Evolutionary conservation across 1,284 basidiomycete species (phyloP).

Genomic region (Apiotrichum sp.): DNA sequence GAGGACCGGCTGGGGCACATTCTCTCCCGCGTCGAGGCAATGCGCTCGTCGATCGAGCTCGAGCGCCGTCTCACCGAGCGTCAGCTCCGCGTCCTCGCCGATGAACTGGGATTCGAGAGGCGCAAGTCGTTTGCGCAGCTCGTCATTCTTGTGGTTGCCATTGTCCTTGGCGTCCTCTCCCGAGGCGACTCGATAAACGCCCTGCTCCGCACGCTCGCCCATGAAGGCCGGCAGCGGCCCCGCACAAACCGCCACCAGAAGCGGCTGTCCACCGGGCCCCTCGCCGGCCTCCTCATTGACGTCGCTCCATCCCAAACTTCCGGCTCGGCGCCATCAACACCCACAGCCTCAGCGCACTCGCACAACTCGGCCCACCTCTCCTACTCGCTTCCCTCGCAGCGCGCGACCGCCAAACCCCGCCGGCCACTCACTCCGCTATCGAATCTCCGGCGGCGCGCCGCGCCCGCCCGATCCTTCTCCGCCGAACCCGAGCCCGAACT

Average conservation of each 20-base stretch:
- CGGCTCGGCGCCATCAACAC: background rate
- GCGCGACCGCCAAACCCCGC: background rate
- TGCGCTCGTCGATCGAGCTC: slow-evolving; percentile 28
- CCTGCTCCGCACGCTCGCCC: slow-evolving; percentile 31
- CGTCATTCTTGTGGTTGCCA: slow-evolving; percentile 32
- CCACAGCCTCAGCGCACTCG: background rate
- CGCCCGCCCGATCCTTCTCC: slow-evolving; percentile 4
- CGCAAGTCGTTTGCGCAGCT: slow-evolving; percentile 40
- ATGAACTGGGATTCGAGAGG: slow-evolving; percentile 41
- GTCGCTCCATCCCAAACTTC: slow-evolving; percentile 9
- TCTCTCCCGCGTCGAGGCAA: slow-evolving; percentile 36
- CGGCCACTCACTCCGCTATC: background rate
- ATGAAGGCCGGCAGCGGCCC: slow-evolving; percentile 22
- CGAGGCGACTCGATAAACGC: slow-evolving; percentile 33
- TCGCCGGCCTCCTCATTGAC: slow-evolving; percentile 36
- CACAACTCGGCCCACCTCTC: background rate
- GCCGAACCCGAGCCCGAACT: background rate
- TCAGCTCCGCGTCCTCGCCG: slow-evolving; percentile 31
- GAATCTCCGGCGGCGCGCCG: background rate
- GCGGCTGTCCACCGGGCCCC: slow-evolving; percentile 22
- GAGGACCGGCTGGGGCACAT: slow-evolving; percentile 38
- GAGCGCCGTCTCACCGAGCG: slow-evolving; percentile 29
- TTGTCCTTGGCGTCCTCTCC: slow-evolving; percentile 30
- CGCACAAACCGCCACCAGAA: slow-evolving; percentile 1
- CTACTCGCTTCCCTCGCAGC: background rate